Base-by-base conservation (phyloP, 768 basidiomycete species). In the Rhizopogon vulgaris region DNA sequence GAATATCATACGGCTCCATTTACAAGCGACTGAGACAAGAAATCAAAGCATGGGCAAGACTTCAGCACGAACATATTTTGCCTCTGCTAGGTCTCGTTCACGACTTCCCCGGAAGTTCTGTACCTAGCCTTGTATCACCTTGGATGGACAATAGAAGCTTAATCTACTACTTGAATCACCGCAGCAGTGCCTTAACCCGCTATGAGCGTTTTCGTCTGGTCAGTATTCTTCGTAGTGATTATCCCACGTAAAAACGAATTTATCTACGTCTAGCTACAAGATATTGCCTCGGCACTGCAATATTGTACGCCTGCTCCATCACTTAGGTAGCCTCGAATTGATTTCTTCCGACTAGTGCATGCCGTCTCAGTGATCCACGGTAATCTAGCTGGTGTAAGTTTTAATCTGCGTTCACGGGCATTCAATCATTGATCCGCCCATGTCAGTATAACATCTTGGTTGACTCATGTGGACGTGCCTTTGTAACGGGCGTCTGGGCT, bases 71-170 rank as follows among this genome's bases (percentile, higher is more conserved):
- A n/a, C 60, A 74, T 34, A 62, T 75, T 15, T 56, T 75, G 24
- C 60, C 65, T 38, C 60, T 75, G 0, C 61, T 63, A 38, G 73
- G 73, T 12, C 67, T 64, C 2, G 61, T 65, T 17, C 63, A 66
- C 14, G 69, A 67, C 43, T 71, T 71, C 52, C n/a, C n/a, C n/a
- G n/a, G n/a, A n/a, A 71, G 71, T 14, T 65, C 61, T 18, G 70
- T 52, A 25, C 41, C 42, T 28, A 64, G 67, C 8, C 67, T 75
- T 67, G 73, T 74, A 1, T 72, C 71, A 45, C 73, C 73, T 15
- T 75, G 73, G 73, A 57, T 69, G 47, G 64, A 71, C 34, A 62
- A 72, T 41, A 73, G 73, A n/a, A 71, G 61, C 51, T 61, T 71
- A 6, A 69, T 61, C 34, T 67, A 67, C 49, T 71, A 72, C 51